Evolutionary conservation across 192 early-diverging fungal species (phyloP).

Genomic region (Glomus cerebriforme): DNA sequence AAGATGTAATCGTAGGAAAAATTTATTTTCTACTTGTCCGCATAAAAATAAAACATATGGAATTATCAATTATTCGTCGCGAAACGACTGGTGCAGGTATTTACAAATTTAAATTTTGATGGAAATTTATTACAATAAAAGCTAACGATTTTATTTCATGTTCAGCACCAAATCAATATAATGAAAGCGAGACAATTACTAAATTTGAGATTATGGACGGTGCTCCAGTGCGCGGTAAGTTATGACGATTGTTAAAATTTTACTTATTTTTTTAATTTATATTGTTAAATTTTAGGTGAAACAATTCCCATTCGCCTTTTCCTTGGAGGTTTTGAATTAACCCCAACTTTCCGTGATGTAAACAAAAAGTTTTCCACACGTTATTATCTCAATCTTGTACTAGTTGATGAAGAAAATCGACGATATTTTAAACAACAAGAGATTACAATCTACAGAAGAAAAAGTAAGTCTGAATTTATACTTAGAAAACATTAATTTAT

Average conservation of each 20-base stretch:
- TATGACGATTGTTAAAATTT: background rate
- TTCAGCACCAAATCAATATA: constrained; percentile 92
- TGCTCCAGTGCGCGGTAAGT: constrained; percentile 82
- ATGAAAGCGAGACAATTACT: constrained; percentile 98
- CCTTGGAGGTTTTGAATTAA: constrained; percentile 95
- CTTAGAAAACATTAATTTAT: background rate
- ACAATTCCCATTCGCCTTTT: constrained; percentile 98
- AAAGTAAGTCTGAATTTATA: constrained; percentile 34
- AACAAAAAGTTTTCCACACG: constrained; percentile 99
- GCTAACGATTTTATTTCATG: background rate
- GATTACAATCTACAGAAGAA: constrained; percentile 78
- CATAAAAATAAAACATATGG: constrained; percentile 99
- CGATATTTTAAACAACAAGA: constrained; percentile 99
- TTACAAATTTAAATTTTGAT: background rate
- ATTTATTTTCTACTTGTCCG: constrained; percentile 99
- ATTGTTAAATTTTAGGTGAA: constrained; percentile 60
- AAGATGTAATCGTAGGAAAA: constrained; percentile 99
- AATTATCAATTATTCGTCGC: constrained; percentile 95
- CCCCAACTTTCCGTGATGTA: constrained; percentile 97
- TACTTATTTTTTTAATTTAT: background rate
- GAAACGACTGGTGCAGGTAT: constrained; percentile 91
- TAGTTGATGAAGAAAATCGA: constrained; percentile 98
- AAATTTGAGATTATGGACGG: constrained; percentile 99
- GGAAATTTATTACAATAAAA: background rate
- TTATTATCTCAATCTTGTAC: constrained; percentile 97